Percentiles rank a stretch among this genome's conserved stretches.
These are phyloP conservation scores for Leptoxyphium fumago DNA, from an alignment of 2,329 filamentous ascomycete genomes.

Conservation along the genomic window DNA sequence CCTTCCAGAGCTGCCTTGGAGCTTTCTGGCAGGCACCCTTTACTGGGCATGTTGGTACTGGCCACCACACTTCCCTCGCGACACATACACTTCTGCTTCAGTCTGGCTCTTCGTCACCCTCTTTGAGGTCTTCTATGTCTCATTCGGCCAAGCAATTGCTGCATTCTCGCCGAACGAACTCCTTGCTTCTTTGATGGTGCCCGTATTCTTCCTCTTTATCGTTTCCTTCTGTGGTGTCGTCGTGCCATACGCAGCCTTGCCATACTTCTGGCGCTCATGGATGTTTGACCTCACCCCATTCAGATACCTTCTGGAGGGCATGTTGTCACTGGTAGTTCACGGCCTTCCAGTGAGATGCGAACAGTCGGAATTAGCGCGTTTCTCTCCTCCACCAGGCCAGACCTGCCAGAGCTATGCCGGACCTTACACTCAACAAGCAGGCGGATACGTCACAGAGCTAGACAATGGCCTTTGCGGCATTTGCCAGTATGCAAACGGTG, in stretches of 20 bases:
- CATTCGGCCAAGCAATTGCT: slow-evolving; percentile 47
- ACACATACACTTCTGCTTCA: slow-evolving; percentile 40
- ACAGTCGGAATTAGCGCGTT: slow-evolving; percentile 47
- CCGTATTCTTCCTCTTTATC: slow-evolving; percentile 55
- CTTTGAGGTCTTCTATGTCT: slow-evolving; percentile 58
- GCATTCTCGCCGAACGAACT: slow-evolving; percentile 41
- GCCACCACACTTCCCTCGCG: slow-evolving; percentile 18
- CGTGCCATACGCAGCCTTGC: slow-evolving; percentile 64
- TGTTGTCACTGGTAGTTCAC: slow-evolving; percentile 65
- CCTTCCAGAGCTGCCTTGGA: slow-evolving; percentile 44
- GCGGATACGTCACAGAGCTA: slow-evolving; percentile 30
- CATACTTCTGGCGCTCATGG: slow-evolving; percentile 64
- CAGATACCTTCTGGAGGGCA: slow-evolving; percentile 65
- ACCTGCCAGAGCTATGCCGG: slow-evolving; percentile 67
- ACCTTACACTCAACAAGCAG: slow-evolving; percentile 19
- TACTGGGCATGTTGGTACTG: slow-evolving; percentile 51
- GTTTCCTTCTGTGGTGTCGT: slow-evolving; percentile 69
- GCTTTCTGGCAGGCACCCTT: slow-evolving; percentile 47
- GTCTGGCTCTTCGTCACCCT: slow-evolving; percentile 55
- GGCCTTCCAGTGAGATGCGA: slow-evolving; percentile 47
- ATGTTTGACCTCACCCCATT: slow-evolving; percentile 69
- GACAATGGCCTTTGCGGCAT: slow-evolving; percentile 36
- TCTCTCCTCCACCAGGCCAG: slow-evolving; percentile 49
- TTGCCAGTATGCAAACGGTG: slow-evolving; percentile 29
- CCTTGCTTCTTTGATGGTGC: slow-evolving; percentile 55